These are phyloP conservation scores for Leucocoprinus leucothites DNA, from an alignment of 768 basidiomycete species.

Conservation along the genomic window DNA sequence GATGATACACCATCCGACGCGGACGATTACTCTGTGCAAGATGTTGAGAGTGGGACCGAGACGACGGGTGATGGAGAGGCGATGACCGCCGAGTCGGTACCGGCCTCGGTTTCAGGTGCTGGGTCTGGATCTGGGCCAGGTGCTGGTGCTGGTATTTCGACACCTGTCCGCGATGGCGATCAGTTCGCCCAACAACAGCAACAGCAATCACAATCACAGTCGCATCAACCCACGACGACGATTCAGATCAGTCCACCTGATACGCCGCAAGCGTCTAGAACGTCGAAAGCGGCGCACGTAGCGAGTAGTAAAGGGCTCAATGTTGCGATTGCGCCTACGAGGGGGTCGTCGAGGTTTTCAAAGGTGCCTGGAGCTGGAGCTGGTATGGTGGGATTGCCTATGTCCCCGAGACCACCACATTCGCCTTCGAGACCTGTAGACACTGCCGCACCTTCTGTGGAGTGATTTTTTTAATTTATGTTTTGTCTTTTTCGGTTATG, in stretches of 20 bases:
- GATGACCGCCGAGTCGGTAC: slow-evolving; percentile 44
- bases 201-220: slow-evolving; percentile 10
- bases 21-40: slow-evolving; percentile 63
- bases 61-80: slow-evolving; percentile 52
- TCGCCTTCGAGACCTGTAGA: slow-evolving; percentile 34
- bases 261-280: slow-evolving; percentile 35
- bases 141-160: slow-evolving; percentile 21
- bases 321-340: slow-evolving; percentile 46
- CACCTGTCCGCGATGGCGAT: slow-evolving; percentile 22
- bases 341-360: slow-evolving; percentile 56
- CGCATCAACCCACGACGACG: neutral
- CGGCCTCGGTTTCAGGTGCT: slow-evolving; percentile 19
- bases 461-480: slow-evolving; percentile 17
- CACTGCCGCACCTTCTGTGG: slow-evolving; percentile 17
- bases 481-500: slow-evolving; percentile 12
- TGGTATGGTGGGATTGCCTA: slow-evolving; percentile 50
- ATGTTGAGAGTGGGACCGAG: slow-evolving; percentile 72
- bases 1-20: slow-evolving; percentile 70
- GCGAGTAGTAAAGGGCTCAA: slow-evolving; percentile 75
- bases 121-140: neutral
- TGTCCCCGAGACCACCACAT: slow-evolving; percentile 45
- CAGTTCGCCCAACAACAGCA: slow-evolving; percentile 21
- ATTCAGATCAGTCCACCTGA: slow-evolving; percentile 38
- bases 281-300: slow-evolving; percentile 51
- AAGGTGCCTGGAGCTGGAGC: slow-evolving; percentile 29